Conservation (phyloP, 2,329 filamentous ascomycete genomes). For the Sporothrix pseudoabietina region DNA sequence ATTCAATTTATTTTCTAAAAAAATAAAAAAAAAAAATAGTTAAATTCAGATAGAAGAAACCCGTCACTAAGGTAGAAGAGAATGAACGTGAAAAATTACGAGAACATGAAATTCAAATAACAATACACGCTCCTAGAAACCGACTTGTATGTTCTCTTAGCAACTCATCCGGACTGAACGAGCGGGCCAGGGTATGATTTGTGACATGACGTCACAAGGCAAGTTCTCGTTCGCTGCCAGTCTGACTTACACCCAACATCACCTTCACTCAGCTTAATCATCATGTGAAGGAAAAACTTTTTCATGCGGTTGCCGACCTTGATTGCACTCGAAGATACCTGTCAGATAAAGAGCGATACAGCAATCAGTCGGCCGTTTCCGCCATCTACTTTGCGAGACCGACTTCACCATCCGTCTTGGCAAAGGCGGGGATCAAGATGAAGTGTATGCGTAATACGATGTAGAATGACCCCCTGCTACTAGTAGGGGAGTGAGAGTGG, state of each 20-base stretch:
- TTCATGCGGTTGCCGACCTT: not conserved
- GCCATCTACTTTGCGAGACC: not conserved
- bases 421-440: not conserved
- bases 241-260: not conserved
- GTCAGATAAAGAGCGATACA: not conserved
- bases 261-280: not conserved
- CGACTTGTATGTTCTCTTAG: no score
- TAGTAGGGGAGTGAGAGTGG: not conserved
- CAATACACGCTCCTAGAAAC: no score
- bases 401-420: not conserved
- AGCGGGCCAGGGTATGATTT: not conserved
- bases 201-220: not conserved
- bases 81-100: no score
- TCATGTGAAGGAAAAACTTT: not conserved
- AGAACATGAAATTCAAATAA: no score
- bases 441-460: no score
- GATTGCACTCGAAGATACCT: not conserved
- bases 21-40: not conserved
- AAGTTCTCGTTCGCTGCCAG: not conserved
- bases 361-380: slow-evolving; percentile 1
- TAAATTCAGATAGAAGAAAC: no score
- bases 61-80: no score
- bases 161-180: no score
- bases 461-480: not conserved
- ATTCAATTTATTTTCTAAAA: not conserved